A percentile compares a stretch with the other conserved stretches of the same genome.
Evolutionary conservation across 1,139 yeast genomes (phyloP).

Genomic region (Geotrichum macrosporum): DNA sequence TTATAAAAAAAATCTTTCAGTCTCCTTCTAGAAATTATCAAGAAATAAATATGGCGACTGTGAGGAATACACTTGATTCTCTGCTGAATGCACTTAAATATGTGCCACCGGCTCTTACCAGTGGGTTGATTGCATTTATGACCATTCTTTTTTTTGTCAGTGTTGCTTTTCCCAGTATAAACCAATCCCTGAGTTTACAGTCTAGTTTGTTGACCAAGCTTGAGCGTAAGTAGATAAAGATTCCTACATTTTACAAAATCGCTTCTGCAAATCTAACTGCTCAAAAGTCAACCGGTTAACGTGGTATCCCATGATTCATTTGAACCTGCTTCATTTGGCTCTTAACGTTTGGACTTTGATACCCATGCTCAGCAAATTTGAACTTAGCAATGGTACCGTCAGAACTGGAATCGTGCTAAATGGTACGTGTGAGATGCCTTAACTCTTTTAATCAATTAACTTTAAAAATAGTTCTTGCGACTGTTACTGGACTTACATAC

Average conservation of each 20-base stretch:
- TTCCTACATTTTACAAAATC: background rate
- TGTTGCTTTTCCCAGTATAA: slow-evolving; percentile 34
- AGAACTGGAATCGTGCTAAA: slow-evolving; percentile 81
- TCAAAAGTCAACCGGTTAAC: slow-evolving; percentile 54
- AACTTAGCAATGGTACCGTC: slow-evolving; percentile 74
- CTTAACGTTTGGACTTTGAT: slow-evolving; percentile 59
- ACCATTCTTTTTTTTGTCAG: slow-evolving; percentile 42
- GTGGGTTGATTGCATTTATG: slow-evolving; percentile 58
- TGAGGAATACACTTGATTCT: slow-evolving; percentile 12
- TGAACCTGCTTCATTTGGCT: slow-evolving; percentile 55
- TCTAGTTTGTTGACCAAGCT: slow-evolving; percentile 56
- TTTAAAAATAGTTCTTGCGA: slow-evolving; percentile 49
- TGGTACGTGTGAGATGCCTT: slow-evolving; percentile 26
- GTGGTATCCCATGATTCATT: slow-evolving; percentile 70
- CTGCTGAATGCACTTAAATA: slow-evolving; percentile 18
- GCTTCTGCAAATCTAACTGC: background rate
- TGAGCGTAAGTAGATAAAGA: slow-evolving; percentile 37
- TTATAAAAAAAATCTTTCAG: no score
- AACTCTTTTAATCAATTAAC: background rate
- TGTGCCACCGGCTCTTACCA: slow-evolving; percentile 59
- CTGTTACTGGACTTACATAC: slow-evolving; percentile 64
- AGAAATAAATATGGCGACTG: slow-evolving; percentile 5
- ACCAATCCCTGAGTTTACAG: slow-evolving; percentile 44
- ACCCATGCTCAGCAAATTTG: slow-evolving; percentile 62
- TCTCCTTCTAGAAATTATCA: no score